phyloP scores from a whole-genome alignment of 78 protist genomes.

The Dictyostelium purpureum region DNA sequence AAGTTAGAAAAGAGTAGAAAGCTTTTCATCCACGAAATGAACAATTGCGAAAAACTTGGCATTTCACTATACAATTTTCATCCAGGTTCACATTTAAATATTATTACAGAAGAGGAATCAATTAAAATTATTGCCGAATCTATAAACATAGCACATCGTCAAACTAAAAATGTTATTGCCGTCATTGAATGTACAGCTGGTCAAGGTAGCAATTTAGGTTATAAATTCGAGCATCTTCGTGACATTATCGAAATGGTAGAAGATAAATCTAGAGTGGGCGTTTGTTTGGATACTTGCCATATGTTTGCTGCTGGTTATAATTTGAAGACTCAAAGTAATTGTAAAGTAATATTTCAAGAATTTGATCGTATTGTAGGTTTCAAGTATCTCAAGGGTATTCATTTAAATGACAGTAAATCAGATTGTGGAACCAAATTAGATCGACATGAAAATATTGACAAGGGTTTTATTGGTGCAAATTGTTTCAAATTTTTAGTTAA shows the following conservation, averaged over 20 bases:
- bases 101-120: conserved; percentile 31
- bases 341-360: conserved; percentile 31
- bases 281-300: conserved; percentile 89
- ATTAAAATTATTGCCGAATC: conserved; percentile 25
- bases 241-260: conserved; percentile 49
- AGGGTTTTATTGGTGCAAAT: conserved; percentile 29
- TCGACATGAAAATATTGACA: conserved; percentile 78
- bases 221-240: conserved; percentile 68
- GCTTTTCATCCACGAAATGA: conserved; percentile 52
- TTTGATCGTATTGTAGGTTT: conserved; percentile 81
- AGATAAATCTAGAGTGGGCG: conserved; percentile 81
- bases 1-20: conserved; percentile 17
- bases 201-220: conserved; percentile 56
- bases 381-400: conserved; percentile 64
- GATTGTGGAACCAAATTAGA: conserved; percentile 38
- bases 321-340: conserved; percentile 5
- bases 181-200: conserved; percentile 83
- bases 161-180: conserved; percentile 5
- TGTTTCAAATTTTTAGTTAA: conserved; percentile 76
- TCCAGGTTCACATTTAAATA: conserved; percentile 75
- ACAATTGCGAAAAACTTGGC: conserved; percentile 63
- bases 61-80: conserved; percentile 70
- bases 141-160: conserved; percentile 18
- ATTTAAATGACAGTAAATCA: conserved; percentile 79
- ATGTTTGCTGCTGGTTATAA: conserved; percentile 86